A percentile compares a stretch with the other conserved stretches of the same genome.
These are phyloP conservation scores for Gracilaria gracilis DNA, from an alignment of 23 red algal genomes.

Conservation along the genomic window DNA sequence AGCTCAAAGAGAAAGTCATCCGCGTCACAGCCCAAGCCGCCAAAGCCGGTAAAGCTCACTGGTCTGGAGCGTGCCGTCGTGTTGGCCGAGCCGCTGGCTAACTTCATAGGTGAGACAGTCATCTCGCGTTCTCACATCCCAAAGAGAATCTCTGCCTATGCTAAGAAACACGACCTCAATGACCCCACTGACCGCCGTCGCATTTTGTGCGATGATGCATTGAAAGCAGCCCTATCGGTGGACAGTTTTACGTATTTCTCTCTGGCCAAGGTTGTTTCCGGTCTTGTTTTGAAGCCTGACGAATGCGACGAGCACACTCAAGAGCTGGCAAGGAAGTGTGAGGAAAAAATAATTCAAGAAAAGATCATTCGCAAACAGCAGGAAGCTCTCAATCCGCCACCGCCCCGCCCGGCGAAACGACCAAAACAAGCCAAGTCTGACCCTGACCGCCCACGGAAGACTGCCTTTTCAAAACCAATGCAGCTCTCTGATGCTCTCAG, in stretches of 20 bases:
- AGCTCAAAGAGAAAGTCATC: conserved; percentile 19
- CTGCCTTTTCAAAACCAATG: conserved; percentile 75
- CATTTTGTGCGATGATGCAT: conserved; percentile 71
- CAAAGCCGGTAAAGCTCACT: conserved; percentile 57
- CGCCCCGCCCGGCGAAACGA: conserved; percentile 44
- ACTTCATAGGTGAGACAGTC: conserved; percentile 61
- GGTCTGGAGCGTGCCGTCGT: conserved; percentile 75
- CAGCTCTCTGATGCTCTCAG: conserved; percentile 57
- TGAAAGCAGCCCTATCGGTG: conserved; percentile 73
- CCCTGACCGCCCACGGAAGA: conserved; percentile 48
- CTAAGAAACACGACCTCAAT: conserved; percentile 86
- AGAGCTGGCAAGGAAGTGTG: conserved; percentile 58
- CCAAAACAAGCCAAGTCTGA: conserved; percentile 46
- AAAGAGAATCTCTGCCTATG: conserved; percentile 74
- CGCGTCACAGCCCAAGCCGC: conserved; percentile 15
- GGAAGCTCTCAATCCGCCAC: conserved; percentile 23
- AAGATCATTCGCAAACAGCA: conserved; percentile 41
- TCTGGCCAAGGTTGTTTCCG: conserved; percentile 77
- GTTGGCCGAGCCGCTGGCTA: conserved; percentile 70
- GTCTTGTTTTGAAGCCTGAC: conserved; percentile 69
- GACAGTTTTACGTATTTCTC: conserved; percentile 85
- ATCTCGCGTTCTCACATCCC: conserved; percentile 72
- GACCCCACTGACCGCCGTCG: conserved; percentile 67
- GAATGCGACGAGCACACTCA: conserved; percentile 66
- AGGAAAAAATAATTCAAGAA: conserved; percentile 63